A percentile compares a stretch with the other conserved stretches of the same genome.
Evolutionary conservation across 2,329 filamentous ascomycete species (phyloP).

Genomic region (Phyllosticta ampelicida): DNA sequence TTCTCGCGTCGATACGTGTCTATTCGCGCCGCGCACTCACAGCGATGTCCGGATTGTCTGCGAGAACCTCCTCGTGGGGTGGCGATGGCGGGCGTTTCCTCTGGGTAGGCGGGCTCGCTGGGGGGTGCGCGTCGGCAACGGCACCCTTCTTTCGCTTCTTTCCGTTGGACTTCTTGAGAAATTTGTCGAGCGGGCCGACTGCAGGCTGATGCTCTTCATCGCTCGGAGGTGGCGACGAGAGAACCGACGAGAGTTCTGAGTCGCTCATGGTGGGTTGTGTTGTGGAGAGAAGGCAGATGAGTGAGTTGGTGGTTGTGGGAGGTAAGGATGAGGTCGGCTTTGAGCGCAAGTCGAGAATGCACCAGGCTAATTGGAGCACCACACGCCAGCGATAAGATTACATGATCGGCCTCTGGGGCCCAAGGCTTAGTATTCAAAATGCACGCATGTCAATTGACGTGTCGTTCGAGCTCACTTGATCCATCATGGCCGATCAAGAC

Average conservation of each 20-base stretch:
- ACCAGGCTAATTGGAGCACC: conserved; percentile 6
- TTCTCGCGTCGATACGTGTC: conserved; percentile 23
- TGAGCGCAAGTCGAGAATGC: conserved; percentile 9
- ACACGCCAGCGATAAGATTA: conserved; percentile 10
- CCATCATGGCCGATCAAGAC: neutral
- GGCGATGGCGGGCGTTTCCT: conserved; percentile 78
- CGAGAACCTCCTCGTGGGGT: conserved; percentile 78
- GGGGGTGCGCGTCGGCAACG: conserved; percentile 30
- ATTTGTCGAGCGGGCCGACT: conserved; percentile 17
- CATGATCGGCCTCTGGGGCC: conserved; percentile 9
- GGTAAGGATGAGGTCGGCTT: conserved; percentile 8
- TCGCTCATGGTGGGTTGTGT: conserved; percentile 38
- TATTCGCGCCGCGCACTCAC: conserved; percentile 49
- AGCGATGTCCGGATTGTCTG: conserved; percentile 84
- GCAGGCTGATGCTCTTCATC: conserved; percentile 42
- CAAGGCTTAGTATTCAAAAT: neutral
- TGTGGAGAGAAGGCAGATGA: neutral
- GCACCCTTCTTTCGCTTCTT: conserved; percentile 23
- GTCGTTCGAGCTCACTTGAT: neutral
- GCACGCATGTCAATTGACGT: neutral
- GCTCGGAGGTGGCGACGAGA: conserved; percentile 48
- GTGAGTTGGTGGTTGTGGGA: conserved; percentile 8
- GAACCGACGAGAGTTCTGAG: conserved; percentile 43
- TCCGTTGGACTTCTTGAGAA: conserved; percentile 16
- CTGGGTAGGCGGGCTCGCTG: conserved; percentile 38